phyloP scores from a whole-genome alignment of 2,329 filamentous ascomycete species.

The Pseudogymnoascus pannorum region DNA sequence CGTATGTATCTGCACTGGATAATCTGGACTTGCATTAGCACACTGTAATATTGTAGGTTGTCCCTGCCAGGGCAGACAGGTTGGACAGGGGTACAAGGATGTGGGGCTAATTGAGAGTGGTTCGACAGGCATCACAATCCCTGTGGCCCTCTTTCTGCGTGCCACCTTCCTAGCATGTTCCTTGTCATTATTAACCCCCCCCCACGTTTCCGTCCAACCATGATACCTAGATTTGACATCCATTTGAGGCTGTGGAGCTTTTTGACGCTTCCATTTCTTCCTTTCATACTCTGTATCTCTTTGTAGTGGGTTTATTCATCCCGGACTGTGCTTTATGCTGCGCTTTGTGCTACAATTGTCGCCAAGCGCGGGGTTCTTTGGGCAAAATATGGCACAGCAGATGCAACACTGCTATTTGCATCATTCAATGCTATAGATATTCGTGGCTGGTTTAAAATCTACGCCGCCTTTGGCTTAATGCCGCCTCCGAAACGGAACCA shows the following conservation, averaged over 20 bases:
- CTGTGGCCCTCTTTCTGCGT: background rate
- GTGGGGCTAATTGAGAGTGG: conserved; percentile 3
- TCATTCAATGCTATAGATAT: background rate
- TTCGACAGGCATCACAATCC: background rate
- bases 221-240: background rate
- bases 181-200: background rate
- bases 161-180: background rate
- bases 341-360: background rate
- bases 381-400: background rate
- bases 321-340: background rate
- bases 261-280: background rate
- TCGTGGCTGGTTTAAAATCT: background rate
- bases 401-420: background rate
- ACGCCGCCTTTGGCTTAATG: too few species aligned
- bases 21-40: conserved; percentile 7
- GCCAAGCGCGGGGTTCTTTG: background rate
- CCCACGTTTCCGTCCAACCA: conserved; percentile 6
- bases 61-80: background rate
- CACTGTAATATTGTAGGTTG: conserved; percentile 5
- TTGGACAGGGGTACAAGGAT: background rate
- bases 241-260: background rate
- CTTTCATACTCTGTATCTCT: background rate
- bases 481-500: background rate
- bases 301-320: background rate
- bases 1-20: background rate